Conservation (phyloP, 2,329 filamentous ascomycete genomes). For the Zymoseptoria tritici region DNA sequence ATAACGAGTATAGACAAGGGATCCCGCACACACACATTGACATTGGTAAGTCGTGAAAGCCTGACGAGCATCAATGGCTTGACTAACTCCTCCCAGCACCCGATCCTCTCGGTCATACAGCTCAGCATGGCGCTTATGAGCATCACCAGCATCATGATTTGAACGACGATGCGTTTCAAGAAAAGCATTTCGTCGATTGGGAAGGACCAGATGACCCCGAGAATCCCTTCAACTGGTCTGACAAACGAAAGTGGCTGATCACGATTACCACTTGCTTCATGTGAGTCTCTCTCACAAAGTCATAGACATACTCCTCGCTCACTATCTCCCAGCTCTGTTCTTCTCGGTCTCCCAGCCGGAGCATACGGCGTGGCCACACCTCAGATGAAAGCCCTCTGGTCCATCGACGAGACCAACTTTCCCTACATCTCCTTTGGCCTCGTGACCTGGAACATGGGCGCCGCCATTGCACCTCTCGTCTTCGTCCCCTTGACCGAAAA, state of each 20-base stretch:
- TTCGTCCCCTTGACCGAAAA: conserved; percentile 28
- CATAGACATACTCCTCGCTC: conserved; percentile 4
- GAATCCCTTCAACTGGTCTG: conserved; percentile 26
- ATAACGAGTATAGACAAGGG: neutral
- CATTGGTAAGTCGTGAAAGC: neutral
- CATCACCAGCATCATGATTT: neutral
- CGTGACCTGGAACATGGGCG: conserved; percentile 28
- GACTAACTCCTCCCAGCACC: neutral
- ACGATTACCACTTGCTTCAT: conserved; percentile 26
- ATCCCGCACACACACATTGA: neutral
- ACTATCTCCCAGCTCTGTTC: conserved; percentile 21
- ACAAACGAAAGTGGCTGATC: conserved; percentile 22
- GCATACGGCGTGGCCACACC: conserved; percentile 23
- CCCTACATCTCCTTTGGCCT: conserved; percentile 27
- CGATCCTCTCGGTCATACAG: neutral
- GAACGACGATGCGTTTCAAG: neutral
- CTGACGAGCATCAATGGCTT: neutral
- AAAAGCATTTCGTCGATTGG: conserved; percentile 12
- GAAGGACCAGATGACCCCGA: conserved; percentile 18
- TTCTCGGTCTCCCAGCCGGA: conserved; percentile 24
- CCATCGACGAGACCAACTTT: conserved; percentile 21
- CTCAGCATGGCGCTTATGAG: neutral
- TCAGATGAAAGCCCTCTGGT: conserved; percentile 19
- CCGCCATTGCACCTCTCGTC: conserved; percentile 24
- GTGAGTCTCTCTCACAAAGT: conserved; percentile 1